Evolutionary conservation across 805 yeast genomes (phyloP), one percentile per base, ranked within the genome.

Genomic region (Saccharomycopsis fibuligera): DNA sequence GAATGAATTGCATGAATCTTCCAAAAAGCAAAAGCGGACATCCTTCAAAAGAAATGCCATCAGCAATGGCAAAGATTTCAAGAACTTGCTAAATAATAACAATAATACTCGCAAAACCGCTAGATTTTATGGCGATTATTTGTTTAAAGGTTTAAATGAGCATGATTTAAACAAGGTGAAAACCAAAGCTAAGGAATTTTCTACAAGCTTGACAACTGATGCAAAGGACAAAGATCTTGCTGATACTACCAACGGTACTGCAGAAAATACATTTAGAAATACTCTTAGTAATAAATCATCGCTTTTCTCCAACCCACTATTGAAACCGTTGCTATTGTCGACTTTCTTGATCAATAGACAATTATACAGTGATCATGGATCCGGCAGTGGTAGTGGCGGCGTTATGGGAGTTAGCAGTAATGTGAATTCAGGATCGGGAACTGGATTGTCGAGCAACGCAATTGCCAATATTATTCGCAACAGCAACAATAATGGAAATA

Each of bases 111-210:
- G 23, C 10, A 24, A 6, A 24, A 9, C 23, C 8, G 30, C 49
- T n/a, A 39, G 53, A 42, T 51, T 49, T 41, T 51, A 51, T 39
- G 55, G 55, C 5, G 55, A 51, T 45, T 40, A 24, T 33, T 19
- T 51, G 5, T 37, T 51, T 12, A 41, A 39, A 35, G 42, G 36
- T 22, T 37, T 51, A 24, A 49, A 16, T 33, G 44, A 48, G 4
- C 40, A 24, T 6, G 42, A 51, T n/a, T 3, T 41, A 3, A 23
- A 21, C 6, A 51, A 51, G 46, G 53, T 51, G 17, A 36, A 44
- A 21, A 33, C 24, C 19, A 36, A 17, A 14, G 38, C 47, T 5
- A 36, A 35, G 5, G 51, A 48, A 21, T 30, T 47, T 10, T 37
- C 47, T 16, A 27, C n/a, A 16, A 19, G 27, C 23, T 35, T 48